A percentile compares a stretch with the other conserved stretches of the same genome.
Conservation (phyloP, 225 moss, liverwort and hornwort genomes). For the Takakia lepidozioides region DNA sequence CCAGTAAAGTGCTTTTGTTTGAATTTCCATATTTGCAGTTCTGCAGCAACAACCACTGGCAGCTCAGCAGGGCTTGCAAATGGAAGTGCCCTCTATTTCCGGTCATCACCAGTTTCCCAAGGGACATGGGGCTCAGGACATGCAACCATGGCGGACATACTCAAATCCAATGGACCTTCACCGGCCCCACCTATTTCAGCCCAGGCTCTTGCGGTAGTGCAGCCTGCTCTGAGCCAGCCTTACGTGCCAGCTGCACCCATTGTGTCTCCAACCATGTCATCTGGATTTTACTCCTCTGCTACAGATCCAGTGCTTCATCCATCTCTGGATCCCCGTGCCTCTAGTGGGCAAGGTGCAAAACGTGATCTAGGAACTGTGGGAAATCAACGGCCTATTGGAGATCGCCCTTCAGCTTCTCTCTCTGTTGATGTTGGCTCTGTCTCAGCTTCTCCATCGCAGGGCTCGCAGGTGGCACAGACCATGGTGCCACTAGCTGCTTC, state of each 20-base stretch:
- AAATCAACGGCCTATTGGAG: constrained; percentile 63
- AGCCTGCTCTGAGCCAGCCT: constrained; percentile 17
- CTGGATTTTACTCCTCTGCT: constrained; percentile 45
- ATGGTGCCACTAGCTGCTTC: constrained; percentile 6
- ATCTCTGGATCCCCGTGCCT: constrained; percentile 42
- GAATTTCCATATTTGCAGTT: constrained; percentile 7
- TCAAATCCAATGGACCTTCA: constrained; percentile 36
- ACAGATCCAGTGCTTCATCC: constrained; percentile 58
- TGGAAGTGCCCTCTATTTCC: constrained; percentile 25
- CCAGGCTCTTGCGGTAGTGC: constrained; percentile 18
- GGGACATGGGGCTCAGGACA: constrained; percentile 43
- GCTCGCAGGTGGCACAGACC: constrained; percentile 17
- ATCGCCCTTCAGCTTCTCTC: constrained; percentile 29
- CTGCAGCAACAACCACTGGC: constrained; percentile 15
- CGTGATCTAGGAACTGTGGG: constrained; percentile 64
- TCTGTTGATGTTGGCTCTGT: constrained; percentile 33
- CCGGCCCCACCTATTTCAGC: constrained; percentile 13
- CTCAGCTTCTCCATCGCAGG: constrained; percentile 16
- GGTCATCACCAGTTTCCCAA: constrained; percentile 29
- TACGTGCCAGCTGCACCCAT: constrained; percentile 11
- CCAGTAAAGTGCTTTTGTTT: no score
- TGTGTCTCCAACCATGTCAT: constrained; percentile 17
- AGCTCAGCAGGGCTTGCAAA: constrained; percentile 23
- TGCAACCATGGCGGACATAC: constrained; percentile 50
- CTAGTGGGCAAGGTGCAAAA: constrained; percentile 48